Evolutionary conservation across 495 filamentous ascomycete species (phyloP).

Genomic region (Parachaetomium inaequale): DNA sequence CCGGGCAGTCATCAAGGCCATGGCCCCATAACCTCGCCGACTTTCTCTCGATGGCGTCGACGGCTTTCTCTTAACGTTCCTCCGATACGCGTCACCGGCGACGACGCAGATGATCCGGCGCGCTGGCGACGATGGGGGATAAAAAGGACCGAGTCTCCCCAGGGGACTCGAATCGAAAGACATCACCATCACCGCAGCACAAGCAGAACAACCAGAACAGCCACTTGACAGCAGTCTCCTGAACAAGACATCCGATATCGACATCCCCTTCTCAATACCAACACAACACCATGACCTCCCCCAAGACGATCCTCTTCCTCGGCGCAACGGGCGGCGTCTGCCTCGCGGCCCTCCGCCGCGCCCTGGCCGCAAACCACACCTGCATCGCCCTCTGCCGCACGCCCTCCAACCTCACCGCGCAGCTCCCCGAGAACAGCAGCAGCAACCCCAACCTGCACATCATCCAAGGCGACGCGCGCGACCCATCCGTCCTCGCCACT

Average conservation of each 20-base stretch:
- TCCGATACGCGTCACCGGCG: constrained; percentile 4
- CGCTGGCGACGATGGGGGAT: background rate
- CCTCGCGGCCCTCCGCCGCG: constrained; percentile 44
- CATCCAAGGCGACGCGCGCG: constrained; percentile 51
- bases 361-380: constrained; percentile 50
- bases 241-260: background rate
- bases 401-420: constrained; percentile 55
- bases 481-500: constrained; percentile 39
- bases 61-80: background rate
- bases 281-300: background rate
- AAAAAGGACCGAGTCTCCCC: constrained; percentile 2
- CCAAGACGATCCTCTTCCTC: constrained; percentile 51
- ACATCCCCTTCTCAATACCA: background rate
- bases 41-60: background rate
- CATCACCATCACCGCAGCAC: background rate
- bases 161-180: background rate
- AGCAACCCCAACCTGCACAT: constrained; percentile 42
- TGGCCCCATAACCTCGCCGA: background rate
- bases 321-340: constrained; percentile 55
- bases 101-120: background rate
- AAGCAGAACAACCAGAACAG: background rate
- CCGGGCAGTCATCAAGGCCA: background rate
- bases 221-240: background rate
- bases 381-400: constrained; percentile 57
- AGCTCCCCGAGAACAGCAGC: constrained; percentile 29